Evolutionary conservation across 441 rosid species (phyloP).

Genomic region (Capsella rubella): DNA sequence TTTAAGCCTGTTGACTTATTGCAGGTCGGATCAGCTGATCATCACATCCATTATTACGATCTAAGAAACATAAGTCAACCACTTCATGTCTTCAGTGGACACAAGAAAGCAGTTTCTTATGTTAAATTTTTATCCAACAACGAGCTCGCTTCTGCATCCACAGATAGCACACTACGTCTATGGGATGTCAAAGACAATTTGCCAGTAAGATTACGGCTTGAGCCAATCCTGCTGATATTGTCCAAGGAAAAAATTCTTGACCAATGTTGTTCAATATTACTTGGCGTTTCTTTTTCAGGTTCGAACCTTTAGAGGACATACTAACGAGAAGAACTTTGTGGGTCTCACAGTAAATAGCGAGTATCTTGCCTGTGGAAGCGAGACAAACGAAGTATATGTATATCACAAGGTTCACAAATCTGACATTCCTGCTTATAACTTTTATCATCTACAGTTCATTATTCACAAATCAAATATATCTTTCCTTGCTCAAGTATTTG

Average conservation of each 20-base stretch:
- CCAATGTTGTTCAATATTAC: slow-evolving; percentile 14
- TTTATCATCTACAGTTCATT: not conserved
- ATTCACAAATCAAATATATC: not conserved
- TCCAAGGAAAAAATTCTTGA: slow-evolving; percentile 2
- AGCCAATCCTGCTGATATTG: slow-evolving; percentile 19
- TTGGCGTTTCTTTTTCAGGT: slow-evolving; percentile 51
- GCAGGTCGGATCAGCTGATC: slow-evolving; percentile 99
- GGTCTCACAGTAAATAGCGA: slow-evolving; percentile 91
- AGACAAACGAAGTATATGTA: slow-evolving; percentile 93
- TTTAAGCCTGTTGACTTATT: slow-evolving; percentile 34
- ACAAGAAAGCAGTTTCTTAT: slow-evolving; percentile 93
- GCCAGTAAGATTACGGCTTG: slow-evolving; percentile 52
- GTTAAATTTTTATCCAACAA: slow-evolving; percentile 92
- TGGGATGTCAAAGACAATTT: slow-evolving; percentile 96
- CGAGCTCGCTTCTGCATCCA: slow-evolving; percentile 99
- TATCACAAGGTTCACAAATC: slow-evolving; percentile 81
- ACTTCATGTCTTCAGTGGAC: slow-evolving; percentile 93
- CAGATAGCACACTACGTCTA: slow-evolving; percentile 92
- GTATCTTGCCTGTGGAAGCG: slow-evolving; percentile 95
- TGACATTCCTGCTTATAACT: slow-evolving; percentile 11
- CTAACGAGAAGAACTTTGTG: slow-evolving; percentile 96
- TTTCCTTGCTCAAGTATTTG: slow-evolving; percentile 21
- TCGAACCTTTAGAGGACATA: slow-evolving; percentile 89
- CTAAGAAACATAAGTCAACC: slow-evolving; percentile 89
- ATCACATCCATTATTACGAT: slow-evolving; percentile 93